Evolutionary conservation across 2,329 filamentous ascomycete species (phyloP).

Genomic region (Periglandula ipomoeae): DNA sequence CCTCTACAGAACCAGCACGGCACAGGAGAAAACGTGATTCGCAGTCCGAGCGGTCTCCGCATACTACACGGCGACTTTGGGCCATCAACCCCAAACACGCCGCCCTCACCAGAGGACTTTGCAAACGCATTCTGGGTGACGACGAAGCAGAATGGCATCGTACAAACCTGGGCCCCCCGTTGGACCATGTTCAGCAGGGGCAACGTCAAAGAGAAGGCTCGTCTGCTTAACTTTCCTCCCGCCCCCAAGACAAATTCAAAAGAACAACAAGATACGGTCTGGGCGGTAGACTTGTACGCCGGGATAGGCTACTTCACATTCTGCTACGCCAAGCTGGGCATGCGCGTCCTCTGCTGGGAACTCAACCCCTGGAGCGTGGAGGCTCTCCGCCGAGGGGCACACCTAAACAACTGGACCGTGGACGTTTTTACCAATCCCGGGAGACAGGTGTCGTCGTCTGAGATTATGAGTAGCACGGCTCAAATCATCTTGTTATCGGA

Average conservation of each 20-base stretch:
- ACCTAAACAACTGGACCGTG: slow-evolving; percentile 57
- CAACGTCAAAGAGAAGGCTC: slow-evolving; percentile 80
- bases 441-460: slow-evolving; percentile 26
- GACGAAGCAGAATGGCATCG: slow-evolving; percentile 68
- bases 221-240: slow-evolving; percentile 48
- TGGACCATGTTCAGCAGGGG: slow-evolving; percentile 94
- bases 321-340: slow-evolving; percentile 63
- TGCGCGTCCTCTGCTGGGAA: slow-evolving; percentile 79
- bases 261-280: slow-evolving; percentile 19
- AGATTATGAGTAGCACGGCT: slow-evolving; percentile 33
- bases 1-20: slow-evolving; percentile 31
- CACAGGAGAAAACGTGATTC: slow-evolving; percentile 55
- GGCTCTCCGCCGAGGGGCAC: slow-evolving; percentile 66
- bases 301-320: slow-evolving; percentile 95
- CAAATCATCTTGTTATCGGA: slow-evolving; percentile 61
- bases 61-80: slow-evolving; percentile 72
- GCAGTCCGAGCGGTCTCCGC: slow-evolving; percentile 61
- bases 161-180: slow-evolving; percentile 76
- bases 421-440: slow-evolving; percentile 35
- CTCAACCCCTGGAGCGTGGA: slow-evolving; percentile 84
- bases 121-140: slow-evolving; percentile 66
- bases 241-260: no score
- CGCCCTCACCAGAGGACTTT: slow-evolving; percentile 45
- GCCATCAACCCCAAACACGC: slow-evolving; percentile 21
- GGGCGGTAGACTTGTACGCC: slow-evolving; percentile 75